A percentile compares a stretch with the other conserved stretches of the same genome.
These are phyloP conservation scores for Hysterium pulicare DNA, from an alignment of 2,329 filamentous ascomycete genomes.

Conservation along the genomic window DNA sequence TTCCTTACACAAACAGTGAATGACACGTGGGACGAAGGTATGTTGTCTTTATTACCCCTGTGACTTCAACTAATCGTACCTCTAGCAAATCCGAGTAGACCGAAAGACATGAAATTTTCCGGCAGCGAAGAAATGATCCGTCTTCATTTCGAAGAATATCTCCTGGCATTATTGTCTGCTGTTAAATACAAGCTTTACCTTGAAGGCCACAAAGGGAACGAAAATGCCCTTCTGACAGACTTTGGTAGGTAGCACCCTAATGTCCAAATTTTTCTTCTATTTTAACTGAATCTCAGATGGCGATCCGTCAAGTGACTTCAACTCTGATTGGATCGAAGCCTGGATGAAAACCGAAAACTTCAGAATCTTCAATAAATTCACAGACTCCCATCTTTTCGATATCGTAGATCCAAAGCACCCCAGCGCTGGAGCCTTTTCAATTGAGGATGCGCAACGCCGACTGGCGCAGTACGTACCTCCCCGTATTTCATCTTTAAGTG, in stretches of 20 bases:
- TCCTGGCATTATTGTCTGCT: constrained; percentile 80
- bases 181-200: constrained; percentile 74
- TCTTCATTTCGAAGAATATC: constrained; percentile 94
- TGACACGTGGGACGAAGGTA: constrained; percentile 86
- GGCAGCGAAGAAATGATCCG: constrained; percentile 97
- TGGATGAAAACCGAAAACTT: constrained; percentile 92
- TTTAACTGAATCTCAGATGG: constrained; percentile 57
- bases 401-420: constrained; percentile 92
- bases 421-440: constrained; percentile 84
- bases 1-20: constrained; percentile 89
- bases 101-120: constrained; percentile 92
- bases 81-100: constrained; percentile 70
- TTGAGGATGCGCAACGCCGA: constrained; percentile 90
- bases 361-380: constrained; percentile 71
- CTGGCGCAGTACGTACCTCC: constrained; percentile 60
- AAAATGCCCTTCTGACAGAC: constrained; percentile 59
- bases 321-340: constrained; percentile 76
- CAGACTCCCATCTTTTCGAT: constrained; percentile 85
- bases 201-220: constrained; percentile 47
- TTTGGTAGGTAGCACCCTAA: constrained; percentile 16
- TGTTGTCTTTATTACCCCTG: neutral
- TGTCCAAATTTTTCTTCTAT: neutral
- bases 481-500: constrained; percentile 11
- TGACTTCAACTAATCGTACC: neutral
- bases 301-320: constrained; percentile 82